Evolutionary conservation across 2,329 filamentous ascomycete genomes (phyloP).

Genomic region (Alternaria sp.): DNA sequence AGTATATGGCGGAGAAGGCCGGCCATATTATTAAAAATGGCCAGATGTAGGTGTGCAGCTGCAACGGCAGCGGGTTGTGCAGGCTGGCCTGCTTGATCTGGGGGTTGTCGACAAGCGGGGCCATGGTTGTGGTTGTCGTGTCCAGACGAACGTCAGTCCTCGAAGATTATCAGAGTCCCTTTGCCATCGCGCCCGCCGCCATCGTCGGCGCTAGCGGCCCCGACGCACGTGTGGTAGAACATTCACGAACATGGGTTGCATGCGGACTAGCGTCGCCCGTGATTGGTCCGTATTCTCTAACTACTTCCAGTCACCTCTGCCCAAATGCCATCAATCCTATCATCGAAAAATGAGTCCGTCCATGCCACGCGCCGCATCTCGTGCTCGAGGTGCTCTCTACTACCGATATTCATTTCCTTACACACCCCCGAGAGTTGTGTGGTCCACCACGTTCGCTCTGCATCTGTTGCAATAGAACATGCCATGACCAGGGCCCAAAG

Average conservation of each 20-base stretch:
- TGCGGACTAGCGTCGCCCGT: constrained; percentile 9
- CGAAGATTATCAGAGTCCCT: constrained; percentile 20
- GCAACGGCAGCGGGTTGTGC: constrained; percentile 82
- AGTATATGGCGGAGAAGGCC: constrained; percentile 86
- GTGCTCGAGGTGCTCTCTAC: constrained; percentile 17
- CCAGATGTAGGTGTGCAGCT: constrained; percentile 90
- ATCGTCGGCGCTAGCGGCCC: constrained; percentile 12
- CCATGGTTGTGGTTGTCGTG: constrained; percentile 41
- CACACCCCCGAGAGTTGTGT: constrained; percentile 20
- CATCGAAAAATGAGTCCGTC: constrained; percentile 31
- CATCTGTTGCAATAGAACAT: constrained; percentile 16
- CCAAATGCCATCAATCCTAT: constrained; percentile 17
- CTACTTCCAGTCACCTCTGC: not conserved
- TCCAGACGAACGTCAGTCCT: constrained; percentile 23
- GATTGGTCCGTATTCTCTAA: constrained; percentile 17
- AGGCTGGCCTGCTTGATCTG: constrained; percentile 90
- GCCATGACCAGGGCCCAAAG: constrained; percentile 36
- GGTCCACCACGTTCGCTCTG: constrained; percentile 29
- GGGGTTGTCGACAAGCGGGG: constrained; percentile 84
- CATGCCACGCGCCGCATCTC: constrained; percentile 32
- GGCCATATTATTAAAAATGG: constrained; percentile 94
- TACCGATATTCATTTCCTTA: constrained; percentile 6
- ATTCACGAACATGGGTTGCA: constrained; percentile 16
- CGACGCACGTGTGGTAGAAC: constrained; percentile 16
- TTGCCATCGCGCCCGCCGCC: constrained; percentile 22